Base-by-base conservation (phyloP, 2,329 filamentous ascomycete genomes). In the Didymella pinodella region DNA sequence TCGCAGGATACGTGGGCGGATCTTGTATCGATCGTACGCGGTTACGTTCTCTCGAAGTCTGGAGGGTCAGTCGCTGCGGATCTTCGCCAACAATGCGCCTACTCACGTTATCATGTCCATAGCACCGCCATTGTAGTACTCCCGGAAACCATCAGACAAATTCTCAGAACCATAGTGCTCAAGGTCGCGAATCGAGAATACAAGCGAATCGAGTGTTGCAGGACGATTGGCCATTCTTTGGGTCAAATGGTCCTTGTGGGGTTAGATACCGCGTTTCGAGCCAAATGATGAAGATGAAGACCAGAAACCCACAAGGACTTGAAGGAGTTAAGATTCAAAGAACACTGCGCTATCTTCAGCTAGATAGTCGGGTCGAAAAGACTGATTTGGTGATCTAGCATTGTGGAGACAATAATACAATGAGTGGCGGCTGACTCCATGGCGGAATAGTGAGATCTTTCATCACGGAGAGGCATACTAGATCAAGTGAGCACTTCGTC, bases 141-240 rank as follows among this genome's bases (percentile, higher is more conserved):
- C 84, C 78, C 57, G 64, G 29, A 77, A 74, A 74, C 78, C 79
- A 20, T 71, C 73, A 1, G 79, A 73, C 32, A 83, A 70, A 41
- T 72, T 78, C 20, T 71, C 71, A 50, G 75, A 75, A 14, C 75
- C 80, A 46, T 72, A 48, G 26, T 68, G 70, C 66, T 81, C 79
- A 16, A 68, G 56, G 40, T 68, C 65, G 2, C 40, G 54, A 25
- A 68, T 65, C 4, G 62, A 66, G 38, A 63, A 66, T 4, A 68
- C 65, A 8, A 63, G 53, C 29, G 63, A 43, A 54, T 68, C 65
- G n/a, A 66, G 51, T n/a, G 59, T 54, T 28, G 57, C 40, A 36
- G 63, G 59, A 12, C 66, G 63, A 36, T 68, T 68, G 12, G 66
- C 65, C 66, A 68, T 56, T 31, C 29, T 54, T 36, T 28, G 28